phyloP scores from a whole-genome alignment of 768 basidiomycete genomes.

The Podaxis sp. region DNA sequence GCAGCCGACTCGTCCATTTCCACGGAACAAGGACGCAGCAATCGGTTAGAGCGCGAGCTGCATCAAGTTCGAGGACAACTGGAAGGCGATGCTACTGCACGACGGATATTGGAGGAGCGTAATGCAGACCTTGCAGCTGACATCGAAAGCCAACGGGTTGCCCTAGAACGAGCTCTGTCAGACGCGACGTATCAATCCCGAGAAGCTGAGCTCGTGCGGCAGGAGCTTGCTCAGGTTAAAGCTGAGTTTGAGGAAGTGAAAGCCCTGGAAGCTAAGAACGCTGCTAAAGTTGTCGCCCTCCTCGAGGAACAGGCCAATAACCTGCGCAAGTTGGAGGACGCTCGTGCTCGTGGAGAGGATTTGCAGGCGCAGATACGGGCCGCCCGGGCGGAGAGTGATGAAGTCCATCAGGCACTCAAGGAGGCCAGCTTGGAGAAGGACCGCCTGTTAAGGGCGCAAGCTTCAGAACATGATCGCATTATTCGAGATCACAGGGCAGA shows the following conservation, averaged over 20 bases:
- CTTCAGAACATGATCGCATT: conserved; percentile 56
- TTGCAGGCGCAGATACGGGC: conserved; percentile 70
- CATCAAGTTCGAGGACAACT: conserved; percentile 56
- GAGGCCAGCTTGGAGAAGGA: conserved; percentile 79
- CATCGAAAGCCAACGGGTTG: conserved; percentile 48
- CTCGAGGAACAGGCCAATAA: conserved; percentile 75
- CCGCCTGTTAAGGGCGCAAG: conserved; percentile 64
- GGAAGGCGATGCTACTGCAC: conserved; percentile 58
- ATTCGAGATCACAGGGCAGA: conserved; percentile 90
- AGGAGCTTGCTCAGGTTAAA: conserved; percentile 57
- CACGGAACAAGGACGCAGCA: conserved; percentile 47
- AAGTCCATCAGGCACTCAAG: conserved; percentile 61
- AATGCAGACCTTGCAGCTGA: conserved; percentile 53
- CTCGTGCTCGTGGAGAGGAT: conserved; percentile 68
- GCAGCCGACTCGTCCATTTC: conserved; percentile 32
- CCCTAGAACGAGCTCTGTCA: conserved; percentile 52
- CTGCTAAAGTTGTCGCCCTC: conserved; percentile 56
- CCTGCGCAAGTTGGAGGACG: conserved; percentile 68
- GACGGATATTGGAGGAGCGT: conserved; percentile 61
- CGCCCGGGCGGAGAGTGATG: conserved; percentile 67
- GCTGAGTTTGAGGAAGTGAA: conserved; percentile 67
- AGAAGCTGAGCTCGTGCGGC: conserved; percentile 52
- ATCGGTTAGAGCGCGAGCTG: conserved; percentile 60
- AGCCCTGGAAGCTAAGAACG: conserved; percentile 58
- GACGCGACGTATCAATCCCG: conserved; percentile 68